Evolutionary conservation across 148 eudicot genomes (phyloP).

Genomic region (Chenopodium formosanum): DNA sequence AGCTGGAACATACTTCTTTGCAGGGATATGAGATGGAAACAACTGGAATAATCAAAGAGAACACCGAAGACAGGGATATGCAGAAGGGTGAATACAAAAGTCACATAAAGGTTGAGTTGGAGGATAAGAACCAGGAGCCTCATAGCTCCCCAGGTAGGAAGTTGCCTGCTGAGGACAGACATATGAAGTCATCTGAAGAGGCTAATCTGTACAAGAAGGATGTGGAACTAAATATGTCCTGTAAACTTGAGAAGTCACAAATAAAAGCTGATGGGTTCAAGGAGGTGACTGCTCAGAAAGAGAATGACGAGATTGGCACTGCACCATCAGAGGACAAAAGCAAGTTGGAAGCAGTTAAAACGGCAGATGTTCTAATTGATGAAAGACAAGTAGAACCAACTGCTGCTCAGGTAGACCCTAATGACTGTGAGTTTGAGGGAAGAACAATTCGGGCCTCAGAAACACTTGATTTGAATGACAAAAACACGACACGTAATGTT

Average conservation of each 20-base stretch:
- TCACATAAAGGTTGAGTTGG: constrained; percentile 15
- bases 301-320: constrained; percentile 12
- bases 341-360: constrained; percentile 31
- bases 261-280: constrained; percentile 22
- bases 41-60: constrained; percentile 16
- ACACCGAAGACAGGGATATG: constrained; percentile 14
- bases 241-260: constrained; percentile 21
- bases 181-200: constrained; percentile 32
- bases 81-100: constrained; percentile 11
- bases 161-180: constrained; percentile 21
- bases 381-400: constrained; percentile 25
- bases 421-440: constrained; percentile 24
- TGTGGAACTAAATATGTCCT: constrained; percentile 12
- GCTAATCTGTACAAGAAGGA: constrained; percentile 24
- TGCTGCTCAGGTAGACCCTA: constrained; percentile 24
- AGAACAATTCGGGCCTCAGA: constrained; percentile 20
- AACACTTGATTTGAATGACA: constrained; percentile 27
- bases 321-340: constrained; percentile 19
- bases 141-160: constrained; percentile 20
- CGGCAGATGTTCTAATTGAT: constrained; percentile 26
- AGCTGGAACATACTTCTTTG: constrained; percentile 4
- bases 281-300: constrained; percentile 22
- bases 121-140: constrained; percentile 24
- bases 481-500: constrained; percentile 27
- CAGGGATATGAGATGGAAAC: constrained; percentile 26